A percentile compares a stretch with the other conserved stretches of the same genome.
Evolutionary conservation across 2,329 filamentous ascomycete genomes (phyloP).

Genomic region (Claviceps fusiformis): DNA sequence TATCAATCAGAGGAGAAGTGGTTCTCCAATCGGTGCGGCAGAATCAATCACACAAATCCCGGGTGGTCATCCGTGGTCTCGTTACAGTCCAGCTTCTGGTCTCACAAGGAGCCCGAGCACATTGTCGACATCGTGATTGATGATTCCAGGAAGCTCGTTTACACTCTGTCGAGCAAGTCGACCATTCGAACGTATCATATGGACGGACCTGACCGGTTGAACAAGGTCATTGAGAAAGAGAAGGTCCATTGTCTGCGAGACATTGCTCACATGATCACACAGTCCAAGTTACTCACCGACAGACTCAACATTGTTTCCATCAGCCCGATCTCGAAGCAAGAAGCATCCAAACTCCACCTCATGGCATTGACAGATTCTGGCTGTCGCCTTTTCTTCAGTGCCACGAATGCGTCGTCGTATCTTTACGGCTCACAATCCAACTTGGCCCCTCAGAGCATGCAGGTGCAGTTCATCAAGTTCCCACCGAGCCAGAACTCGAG

Average conservation of each 20-base stretch:
- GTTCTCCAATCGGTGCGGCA: conserved; percentile 81
- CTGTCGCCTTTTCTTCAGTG: conserved; percentile 82
- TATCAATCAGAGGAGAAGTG: conserved; percentile 97
- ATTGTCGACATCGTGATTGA: conserved; percentile 75
- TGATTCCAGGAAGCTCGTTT: conserved; percentile 75
- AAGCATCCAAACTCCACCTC: conserved; percentile 73
- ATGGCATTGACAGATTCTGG: conserved; percentile 86
- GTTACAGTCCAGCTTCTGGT: conserved; percentile 36
- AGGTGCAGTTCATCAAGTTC: conserved; percentile 92
- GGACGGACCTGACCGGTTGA: conserved; percentile 48
- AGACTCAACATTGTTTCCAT: conserved; percentile 69
- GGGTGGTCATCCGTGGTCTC: conserved; percentile 54
- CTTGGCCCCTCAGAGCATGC: conserved; percentile 79
- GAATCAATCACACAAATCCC: conserved; percentile 73
- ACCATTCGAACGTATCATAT: conserved; percentile 89
- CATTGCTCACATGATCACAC: conserved; percentile 74
- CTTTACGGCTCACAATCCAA: conserved; percentile 46
- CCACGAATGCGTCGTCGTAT: conserved; percentile 63
- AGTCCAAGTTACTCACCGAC: conserved; percentile 55
- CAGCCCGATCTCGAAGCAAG: conserved; percentile 65
- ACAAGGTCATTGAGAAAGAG: conserved; percentile 52
- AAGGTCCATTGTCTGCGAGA: conserved; percentile 50
- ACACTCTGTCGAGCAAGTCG: conserved; percentile 77
- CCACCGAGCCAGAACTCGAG: conserved; percentile 43
- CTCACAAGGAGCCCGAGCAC: conserved; percentile 41